These are phyloP conservation scores for Tympanopsis confertula DNA, from an alignment of 2,329 filamentous ascomycete species.

Conservation along the genomic window DNA sequence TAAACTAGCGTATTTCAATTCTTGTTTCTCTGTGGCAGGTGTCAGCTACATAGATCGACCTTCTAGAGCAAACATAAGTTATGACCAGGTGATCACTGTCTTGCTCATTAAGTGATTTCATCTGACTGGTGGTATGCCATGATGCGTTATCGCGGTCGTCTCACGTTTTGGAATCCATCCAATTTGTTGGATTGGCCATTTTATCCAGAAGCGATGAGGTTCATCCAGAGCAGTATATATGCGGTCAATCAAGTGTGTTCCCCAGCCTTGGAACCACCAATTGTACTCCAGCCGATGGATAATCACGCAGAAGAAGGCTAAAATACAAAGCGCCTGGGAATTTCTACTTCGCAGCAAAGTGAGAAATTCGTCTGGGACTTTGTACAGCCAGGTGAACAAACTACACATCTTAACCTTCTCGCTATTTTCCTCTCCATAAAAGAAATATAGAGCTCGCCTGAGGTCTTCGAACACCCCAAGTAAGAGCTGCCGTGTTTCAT, in stretches of 20 bases:
- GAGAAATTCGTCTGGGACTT: slow-evolving; percentile 7
- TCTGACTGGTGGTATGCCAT: too few relatives aligned
- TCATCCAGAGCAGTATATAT: slow-evolving; percentile 13
- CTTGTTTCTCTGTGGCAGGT: too few relatives aligned
- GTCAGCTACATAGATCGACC: too few relatives aligned
- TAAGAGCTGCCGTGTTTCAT: slow-evolving; percentile 6
- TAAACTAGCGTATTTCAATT: too few relatives aligned
- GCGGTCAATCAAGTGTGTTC: slow-evolving; percentile 12
- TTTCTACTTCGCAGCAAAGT: slow-evolving; percentile 9
- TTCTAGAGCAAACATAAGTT: too few relatives aligned
- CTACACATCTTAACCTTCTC: slow-evolving; percentile 10
- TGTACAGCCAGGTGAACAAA: slow-evolving; percentile 11
- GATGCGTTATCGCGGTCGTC: too few relatives aligned
- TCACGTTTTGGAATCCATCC: too few relatives aligned
- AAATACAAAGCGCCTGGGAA: slow-evolving; percentile 11
- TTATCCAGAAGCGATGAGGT: slow-evolving; percentile 13
- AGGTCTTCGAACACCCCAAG: slow-evolving; percentile 6
- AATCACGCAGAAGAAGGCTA: slow-evolving; percentile 15
- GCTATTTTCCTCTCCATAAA: slow-evolving; percentile 3
- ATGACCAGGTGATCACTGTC: too few relatives aligned
- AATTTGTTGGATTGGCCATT: slow-evolving; percentile 15
- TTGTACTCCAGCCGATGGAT: slow-evolving; percentile 13
- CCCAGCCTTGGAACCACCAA: slow-evolving; percentile 17
- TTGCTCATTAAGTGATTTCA: too few relatives aligned
- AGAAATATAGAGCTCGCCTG: slow-evolving; percentile 9